Conservation (phyloP, 352 stramenopile genomes). For the Hyaloperonospora arabidopsidis region DNA sequence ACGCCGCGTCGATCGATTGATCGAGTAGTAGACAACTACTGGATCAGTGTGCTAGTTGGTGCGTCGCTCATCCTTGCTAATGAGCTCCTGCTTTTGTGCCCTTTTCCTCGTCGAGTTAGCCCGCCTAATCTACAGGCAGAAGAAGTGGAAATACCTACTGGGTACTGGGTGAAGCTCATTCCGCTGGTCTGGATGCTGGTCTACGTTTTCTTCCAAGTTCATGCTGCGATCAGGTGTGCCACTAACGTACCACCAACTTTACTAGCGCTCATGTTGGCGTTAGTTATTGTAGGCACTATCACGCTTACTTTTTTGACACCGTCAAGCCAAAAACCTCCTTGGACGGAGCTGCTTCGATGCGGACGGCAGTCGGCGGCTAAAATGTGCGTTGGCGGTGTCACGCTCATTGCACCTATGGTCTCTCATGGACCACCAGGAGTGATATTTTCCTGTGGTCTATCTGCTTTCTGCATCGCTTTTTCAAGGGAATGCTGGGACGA, state of each 20-base stretch:
- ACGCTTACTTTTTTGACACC: conserved; percentile 42
- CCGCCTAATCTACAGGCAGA: conserved; percentile 23
- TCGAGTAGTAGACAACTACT: conserved; percentile 58
- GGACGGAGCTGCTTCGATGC: conserved; percentile 26
- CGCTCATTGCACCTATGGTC: conserved; percentile 36
- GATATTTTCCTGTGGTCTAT: conserved; percentile 49
- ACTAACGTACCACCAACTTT: conserved; percentile 35
- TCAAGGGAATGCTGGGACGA: conserved; percentile 70
- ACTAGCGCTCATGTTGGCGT: conserved; percentile 34
- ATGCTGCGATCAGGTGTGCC: conserved; percentile 38
- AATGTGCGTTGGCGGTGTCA: conserved; percentile 39
- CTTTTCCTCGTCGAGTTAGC: conserved; percentile 12
- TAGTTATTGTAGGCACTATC: conserved; percentile 36
- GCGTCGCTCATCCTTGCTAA: conserved; percentile 58
- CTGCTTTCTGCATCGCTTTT: conserved; percentile 59
- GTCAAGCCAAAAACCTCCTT: conserved; percentile 35
- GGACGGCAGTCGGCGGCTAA: conserved; percentile 28
- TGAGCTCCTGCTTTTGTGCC: conserved; percentile 37
- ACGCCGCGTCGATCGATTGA: conserved; percentile 36
- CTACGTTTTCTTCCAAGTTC: conserved; percentile 53
- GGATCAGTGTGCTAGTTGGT: conserved; percentile 66
- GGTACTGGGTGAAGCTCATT: conserved; percentile 77
- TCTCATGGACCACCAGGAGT: conserved; percentile 39
- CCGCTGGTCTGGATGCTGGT: conserved; percentile 56
- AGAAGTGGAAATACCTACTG: conserved; percentile 40